A percentile compares a stretch with the other conserved stretches of the same genome.
Conservation (phyloP, 2,329 filamentous ascomycete species). For the Rhynchosporium graminicola region DNA sequence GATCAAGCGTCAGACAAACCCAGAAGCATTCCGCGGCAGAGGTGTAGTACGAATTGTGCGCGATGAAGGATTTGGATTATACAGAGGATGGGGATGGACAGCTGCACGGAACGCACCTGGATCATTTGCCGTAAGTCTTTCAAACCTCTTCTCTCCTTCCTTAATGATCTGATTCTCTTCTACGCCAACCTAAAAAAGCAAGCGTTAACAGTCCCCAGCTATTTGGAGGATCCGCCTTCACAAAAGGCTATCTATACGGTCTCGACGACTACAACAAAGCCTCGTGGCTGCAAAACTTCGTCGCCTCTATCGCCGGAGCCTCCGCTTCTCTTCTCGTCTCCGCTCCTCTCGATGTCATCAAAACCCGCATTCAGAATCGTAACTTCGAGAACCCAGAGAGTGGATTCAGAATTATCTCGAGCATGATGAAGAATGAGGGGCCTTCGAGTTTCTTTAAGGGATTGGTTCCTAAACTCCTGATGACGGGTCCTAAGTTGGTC, state of each 20-base stretch:
- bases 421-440: constrained; percentile 93
- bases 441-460: constrained; percentile 94
- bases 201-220: constrained; percentile 55
- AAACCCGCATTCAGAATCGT: constrained; percentile 96
- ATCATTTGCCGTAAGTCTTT: constrained; percentile 79
- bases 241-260: constrained; percentile 93
- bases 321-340: constrained; percentile 94
- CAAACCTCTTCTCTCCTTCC: not conserved
- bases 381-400: constrained; percentile 98
- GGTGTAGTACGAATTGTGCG: constrained; percentile 86
- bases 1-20: constrained; percentile 99
- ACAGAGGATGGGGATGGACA: constrained; percentile 97
- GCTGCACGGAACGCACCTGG: constrained; percentile 95
- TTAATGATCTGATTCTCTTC: too few species aligned
- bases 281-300: constrained; percentile 92
- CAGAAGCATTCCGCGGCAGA: constrained; percentile 93
- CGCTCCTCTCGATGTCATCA: constrained; percentile 96
- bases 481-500: constrained; percentile 98
- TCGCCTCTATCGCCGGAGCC: constrained; percentile 93
- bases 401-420: constrained; percentile 85
- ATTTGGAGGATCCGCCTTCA: constrained; percentile 95
- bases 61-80: constrained; percentile 93
- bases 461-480: constrained; percentile 92
- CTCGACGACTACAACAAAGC: constrained; percentile 95
- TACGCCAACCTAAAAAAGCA: not conserved